phyloP scores from a whole-genome alignment of 192 early-diverging fungal genomes.

The Entophlyctis luteolus region DNA sequence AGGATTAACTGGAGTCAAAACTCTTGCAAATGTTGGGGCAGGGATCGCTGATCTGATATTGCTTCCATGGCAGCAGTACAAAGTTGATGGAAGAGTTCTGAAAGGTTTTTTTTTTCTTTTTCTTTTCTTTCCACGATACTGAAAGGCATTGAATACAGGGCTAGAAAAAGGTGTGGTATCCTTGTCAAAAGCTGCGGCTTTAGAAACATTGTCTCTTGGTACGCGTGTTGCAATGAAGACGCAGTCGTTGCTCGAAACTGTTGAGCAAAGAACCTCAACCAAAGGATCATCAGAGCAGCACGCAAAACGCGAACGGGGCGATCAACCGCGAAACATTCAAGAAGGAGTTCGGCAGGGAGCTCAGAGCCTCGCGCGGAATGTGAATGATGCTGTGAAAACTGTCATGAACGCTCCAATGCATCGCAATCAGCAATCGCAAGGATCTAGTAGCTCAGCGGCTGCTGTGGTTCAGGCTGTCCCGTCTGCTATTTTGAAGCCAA shows the following conservation, averaged over 20 bases:
- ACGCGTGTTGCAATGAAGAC: conserved; percentile 85
- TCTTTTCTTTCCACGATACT: no score
- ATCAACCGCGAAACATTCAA: conserved; percentile 77
- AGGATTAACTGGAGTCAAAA: conserved; percentile 81
- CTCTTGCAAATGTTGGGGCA: conserved; percentile 83
- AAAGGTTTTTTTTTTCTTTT: conserved; percentile 52
- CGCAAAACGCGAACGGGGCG: conserved; percentile 70
- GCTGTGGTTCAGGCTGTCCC: conserved; percentile 79
- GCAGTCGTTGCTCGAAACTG: conserved; percentile 83
- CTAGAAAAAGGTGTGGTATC: conserved; percentile 83
- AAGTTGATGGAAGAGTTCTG: conserved; percentile 84
- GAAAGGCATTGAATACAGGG: conserved; percentile 45
- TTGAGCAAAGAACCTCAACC: conserved; percentile 54
- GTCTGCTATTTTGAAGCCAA: conserved; percentile 86
- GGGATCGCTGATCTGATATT: conserved; percentile 90
- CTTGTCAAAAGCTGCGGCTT: conserved; percentile 84
- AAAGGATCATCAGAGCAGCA: conserved; percentile 25
- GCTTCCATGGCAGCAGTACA: conserved; percentile 90
- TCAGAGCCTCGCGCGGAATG: conserved; percentile 71
- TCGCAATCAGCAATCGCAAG: neutral
- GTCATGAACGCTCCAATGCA: conserved; percentile 75
- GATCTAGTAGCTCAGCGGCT: conserved; percentile 23
- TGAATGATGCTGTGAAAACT: conserved; percentile 79
- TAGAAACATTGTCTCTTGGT: conserved; percentile 85
- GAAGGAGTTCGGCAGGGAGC: conserved; percentile 84